Conservation (phyloP, 106 monocot species). For the Dendrobium nobile region DNA sequence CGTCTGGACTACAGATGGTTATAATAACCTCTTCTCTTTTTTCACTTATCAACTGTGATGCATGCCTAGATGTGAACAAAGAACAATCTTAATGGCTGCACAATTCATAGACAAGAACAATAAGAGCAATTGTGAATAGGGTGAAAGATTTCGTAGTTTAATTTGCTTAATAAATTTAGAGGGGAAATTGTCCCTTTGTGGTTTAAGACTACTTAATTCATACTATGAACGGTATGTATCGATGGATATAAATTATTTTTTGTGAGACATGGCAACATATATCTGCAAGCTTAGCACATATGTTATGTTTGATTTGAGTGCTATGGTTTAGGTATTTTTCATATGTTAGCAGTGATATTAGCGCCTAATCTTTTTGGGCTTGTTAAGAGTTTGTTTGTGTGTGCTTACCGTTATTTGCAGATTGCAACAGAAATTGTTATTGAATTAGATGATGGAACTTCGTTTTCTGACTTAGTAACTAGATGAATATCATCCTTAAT, state of each 20-base stretch:
- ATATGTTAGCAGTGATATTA: not conserved
- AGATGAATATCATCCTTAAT: too few species aligned
- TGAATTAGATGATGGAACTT: not conserved
- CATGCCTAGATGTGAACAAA: not conserved
- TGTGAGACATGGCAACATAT: not conserved
- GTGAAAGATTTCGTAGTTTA: not conserved
- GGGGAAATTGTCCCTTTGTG: not conserved
- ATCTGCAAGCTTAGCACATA: not conserved
- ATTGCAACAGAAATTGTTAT: not conserved
- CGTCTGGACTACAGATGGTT: not conserved
- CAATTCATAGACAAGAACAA: not conserved
- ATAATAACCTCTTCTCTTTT: not conserved
- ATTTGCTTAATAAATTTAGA: not conserved
- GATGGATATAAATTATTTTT: not conserved
- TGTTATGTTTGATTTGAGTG: not conserved
- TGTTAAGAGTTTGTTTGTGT: not conserved
- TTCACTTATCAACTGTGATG: not conserved
- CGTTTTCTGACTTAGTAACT: not conserved
- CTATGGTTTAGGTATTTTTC: not conserved
- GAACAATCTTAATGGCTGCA: not conserved
- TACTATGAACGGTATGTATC: not conserved
- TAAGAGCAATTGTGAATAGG: not conserved
- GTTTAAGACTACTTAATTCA: not conserved
- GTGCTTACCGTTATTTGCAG: not conserved
- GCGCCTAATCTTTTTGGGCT: not conserved